Evolutionary conservation across 2,329 filamentous ascomycete genomes (phyloP), one percentile per base, ranked within the genome.

Genomic region (Coniosporium tulheliwenetii): DNA sequence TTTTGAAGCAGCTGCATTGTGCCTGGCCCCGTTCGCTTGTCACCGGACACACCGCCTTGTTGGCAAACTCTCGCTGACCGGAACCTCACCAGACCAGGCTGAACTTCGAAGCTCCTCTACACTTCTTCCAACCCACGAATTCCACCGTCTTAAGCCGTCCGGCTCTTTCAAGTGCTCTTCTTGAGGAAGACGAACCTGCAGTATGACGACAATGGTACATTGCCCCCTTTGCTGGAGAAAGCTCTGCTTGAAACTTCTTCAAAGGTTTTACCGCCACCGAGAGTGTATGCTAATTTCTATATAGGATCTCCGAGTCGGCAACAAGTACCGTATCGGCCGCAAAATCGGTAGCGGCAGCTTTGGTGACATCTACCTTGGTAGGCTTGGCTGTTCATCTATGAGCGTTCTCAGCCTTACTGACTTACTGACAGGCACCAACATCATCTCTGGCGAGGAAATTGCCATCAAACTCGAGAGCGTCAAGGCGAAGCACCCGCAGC

Each of bases 391-490:
- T 26, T 26, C 19, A 7, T 26, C 19, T 26, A 26, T 26, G 19
- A 26, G 19, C 40, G 26, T 9, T 9, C 9, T 33, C 14, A 7
- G 31, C 19, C 16, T 14, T 29, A 39, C 45, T 41, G 32, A 46
- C 42, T 26, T 31, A 35, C 10, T 19, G 15, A 37, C 48, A 79
- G 91, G 91, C 55, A 98, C 91, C 63, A 96, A 98, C 72, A 96
- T 98, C 69, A 96, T 96, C 65, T 96, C 91, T 4, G 91, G 91
- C 47, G 91, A 98, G 65, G 91, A 98, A 67, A 96, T 98, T 55
- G 91, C 91, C 61, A 98, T 98, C 72, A 98, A 98, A 73, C 85
- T 98, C 45, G 91, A 98, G 68, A 93, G 85, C 50, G 89, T 96
- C 69, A 98, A 98, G 75, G 89, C 91, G 61, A 96, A 98, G 75